phyloP scores from a whole-genome alignment of 2,329 filamentous ascomycete species.

The Thermothelomyces thermophilus region DNA sequence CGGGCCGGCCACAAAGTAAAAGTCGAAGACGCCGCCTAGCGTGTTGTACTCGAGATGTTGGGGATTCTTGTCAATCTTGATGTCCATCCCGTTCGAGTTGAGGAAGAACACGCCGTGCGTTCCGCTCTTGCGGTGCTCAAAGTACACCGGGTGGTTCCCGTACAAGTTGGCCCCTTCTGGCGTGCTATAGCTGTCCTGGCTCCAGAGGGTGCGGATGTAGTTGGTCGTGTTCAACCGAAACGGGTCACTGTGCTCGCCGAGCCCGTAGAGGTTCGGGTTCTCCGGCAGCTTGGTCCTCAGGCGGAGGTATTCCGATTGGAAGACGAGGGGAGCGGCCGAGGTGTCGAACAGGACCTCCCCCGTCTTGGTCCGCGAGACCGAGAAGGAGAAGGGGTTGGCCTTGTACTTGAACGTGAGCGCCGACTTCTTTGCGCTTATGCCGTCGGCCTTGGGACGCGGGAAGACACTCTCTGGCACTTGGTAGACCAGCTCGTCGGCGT shows the following conservation, averaged over 20 bases:
- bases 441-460: constrained; percentile 45
- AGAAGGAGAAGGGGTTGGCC: constrained; percentile 37
- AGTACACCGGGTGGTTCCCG: constrained; percentile 68
- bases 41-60: constrained; percentile 77
- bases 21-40: constrained; percentile 69
- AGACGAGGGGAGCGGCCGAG: constrained; percentile 58
- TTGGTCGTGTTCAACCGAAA: constrained; percentile 62
- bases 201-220: constrained; percentile 65
- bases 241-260: constrained; percentile 70
- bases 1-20: constrained; percentile 58
- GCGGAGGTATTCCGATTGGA: constrained; percentile 71
- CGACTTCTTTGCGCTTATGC: constrained; percentile 28
- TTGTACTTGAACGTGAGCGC: constrained; percentile 42
- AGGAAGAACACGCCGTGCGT: constrained; percentile 62
- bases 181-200: constrained; percentile 57
- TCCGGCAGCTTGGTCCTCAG: constrained; percentile 64
- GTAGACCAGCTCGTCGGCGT: constrained; percentile 63
- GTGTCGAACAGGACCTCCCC: constrained; percentile 62
- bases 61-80: constrained; percentile 59
- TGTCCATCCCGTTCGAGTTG: constrained; percentile 71
- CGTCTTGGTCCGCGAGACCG: constrained; percentile 32
- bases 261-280: constrained; percentile 66
- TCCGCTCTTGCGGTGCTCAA: constrained; percentile 57
- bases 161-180: constrained; percentile 62
- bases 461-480: constrained; percentile 67